These are phyloP conservation scores for Rhodosorus marinus DNA, from an alignment of 23 red algal species.

Conservation along the genomic window DNA sequence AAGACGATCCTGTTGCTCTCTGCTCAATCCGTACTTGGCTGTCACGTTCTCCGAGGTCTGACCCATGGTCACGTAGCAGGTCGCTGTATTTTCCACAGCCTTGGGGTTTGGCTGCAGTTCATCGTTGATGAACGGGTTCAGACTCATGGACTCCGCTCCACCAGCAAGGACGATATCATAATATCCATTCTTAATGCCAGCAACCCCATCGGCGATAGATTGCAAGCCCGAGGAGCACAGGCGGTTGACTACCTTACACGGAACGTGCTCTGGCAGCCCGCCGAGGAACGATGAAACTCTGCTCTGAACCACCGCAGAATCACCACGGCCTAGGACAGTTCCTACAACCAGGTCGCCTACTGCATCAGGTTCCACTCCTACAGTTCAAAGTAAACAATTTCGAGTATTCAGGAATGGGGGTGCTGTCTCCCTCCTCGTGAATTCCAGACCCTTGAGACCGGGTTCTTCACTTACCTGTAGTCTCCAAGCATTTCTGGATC, in stretches of 20 bases:
- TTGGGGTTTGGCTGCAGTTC: conserved; percentile 29
- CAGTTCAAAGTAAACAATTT: conserved; percentile 36
- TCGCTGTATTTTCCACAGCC: conserved; percentile 16
- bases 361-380: conserved; percentile 20
- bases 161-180: conserved; percentile 72
- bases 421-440: too few species aligned
- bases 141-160: conserved; percentile 84
- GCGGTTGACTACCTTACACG: conserved; percentile 69
- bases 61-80: conserved; percentile 88
- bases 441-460: too few species aligned
- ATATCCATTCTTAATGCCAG: conserved; percentile 70
- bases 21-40: conserved; percentile 36
- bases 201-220: conserved; percentile 89
- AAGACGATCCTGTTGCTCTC: conserved; percentile 60
- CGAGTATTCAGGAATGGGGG: too few species aligned
- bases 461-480: too few species aligned
- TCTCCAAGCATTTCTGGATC: too few species aligned
- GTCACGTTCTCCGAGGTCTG: conserved; percentile 97
- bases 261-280: conserved; percentile 54
- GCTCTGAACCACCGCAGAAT: conserved; percentile 57
- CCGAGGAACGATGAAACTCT: conserved; percentile 51
- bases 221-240: conserved; percentile 95
- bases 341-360: conserved; percentile 78
- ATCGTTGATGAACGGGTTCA: conserved; percentile 50
- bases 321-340: conserved; percentile 67